These are phyloP conservation scores for Pharnaceum exiguum DNA, from an alignment of 148 eudicot species.

Conservation along the genomic window DNA sequence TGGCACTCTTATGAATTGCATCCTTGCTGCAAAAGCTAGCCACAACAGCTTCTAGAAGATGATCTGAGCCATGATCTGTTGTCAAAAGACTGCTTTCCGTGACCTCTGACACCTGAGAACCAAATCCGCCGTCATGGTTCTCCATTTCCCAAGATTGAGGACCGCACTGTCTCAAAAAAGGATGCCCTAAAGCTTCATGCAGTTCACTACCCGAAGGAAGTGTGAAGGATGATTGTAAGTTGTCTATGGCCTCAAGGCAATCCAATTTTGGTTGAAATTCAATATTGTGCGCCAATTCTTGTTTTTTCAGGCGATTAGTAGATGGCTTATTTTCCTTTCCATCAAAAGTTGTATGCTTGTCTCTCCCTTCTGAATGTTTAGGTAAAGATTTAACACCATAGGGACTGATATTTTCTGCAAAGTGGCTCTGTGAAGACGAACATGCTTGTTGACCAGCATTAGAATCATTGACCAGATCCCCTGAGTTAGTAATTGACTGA, in stretches of 20 bases:
- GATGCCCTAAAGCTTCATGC: slow-evolving; percentile 76
- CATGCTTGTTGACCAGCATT: slow-evolving; percentile 8
- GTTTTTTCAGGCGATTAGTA: slow-evolving; percentile 17
- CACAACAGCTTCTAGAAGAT: slow-evolving; percentile 87
- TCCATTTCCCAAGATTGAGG: slow-evolving; percentile 37
- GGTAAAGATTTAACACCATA: slow-evolving; percentile 22
- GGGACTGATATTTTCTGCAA: slow-evolving; percentile 21
- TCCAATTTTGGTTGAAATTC: slow-evolving; percentile 15
- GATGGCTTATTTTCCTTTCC: slow-evolving; percentile 2
- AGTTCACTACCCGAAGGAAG: slow-evolving; percentile 73
- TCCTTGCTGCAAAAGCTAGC: slow-evolving; percentile 48
- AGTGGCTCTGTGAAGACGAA: slow-evolving; percentile 19
- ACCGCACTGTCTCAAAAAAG: slow-evolving; percentile 40
- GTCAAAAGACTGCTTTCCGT: slow-evolving; percentile 45
- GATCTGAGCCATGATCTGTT: slow-evolving; percentile 48
- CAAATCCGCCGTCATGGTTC: slow-evolving; percentile 22
- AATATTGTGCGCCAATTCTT: slow-evolving; percentile 3
- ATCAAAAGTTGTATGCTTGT: slow-evolving; percentile 1
- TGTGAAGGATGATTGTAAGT: slow-evolving; percentile 23
- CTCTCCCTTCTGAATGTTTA: slow-evolving; percentile 11
- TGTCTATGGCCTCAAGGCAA: slow-evolving; percentile 13
- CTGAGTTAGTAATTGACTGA: slow-evolving; percentile 25
- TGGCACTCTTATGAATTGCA: slow-evolving; percentile 23
- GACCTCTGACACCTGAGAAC: slow-evolving; percentile 43
- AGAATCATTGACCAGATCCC: slow-evolving; percentile 15